Conservation (phyloP, 768 basidiomycete species). For the Boletus rubescentipes region DNA sequence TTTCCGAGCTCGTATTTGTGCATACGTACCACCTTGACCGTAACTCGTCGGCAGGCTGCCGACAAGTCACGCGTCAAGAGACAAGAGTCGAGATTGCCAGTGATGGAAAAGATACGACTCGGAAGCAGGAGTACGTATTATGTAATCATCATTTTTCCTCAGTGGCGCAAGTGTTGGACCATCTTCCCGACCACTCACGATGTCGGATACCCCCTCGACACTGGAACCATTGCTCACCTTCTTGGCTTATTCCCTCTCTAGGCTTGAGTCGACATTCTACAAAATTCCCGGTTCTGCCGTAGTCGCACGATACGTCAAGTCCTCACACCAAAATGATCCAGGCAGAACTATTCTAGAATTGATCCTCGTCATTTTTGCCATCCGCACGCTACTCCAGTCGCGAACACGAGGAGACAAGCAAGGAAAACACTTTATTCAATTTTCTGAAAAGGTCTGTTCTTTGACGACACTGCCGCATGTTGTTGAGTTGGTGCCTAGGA, state of each 20-base stretch:
- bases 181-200: conserved; percentile 21
- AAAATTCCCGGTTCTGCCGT: conserved; percentile 80
- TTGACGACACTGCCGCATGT: neutral
- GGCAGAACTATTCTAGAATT: conserved; percentile 88
- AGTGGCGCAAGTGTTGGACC: neutral
- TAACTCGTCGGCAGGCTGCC: too few species aligned
- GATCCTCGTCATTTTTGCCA: conserved; percentile 82
- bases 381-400: conserved; percentile 87
- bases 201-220: conserved; percentile 37
- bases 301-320: conserved; percentile 87
- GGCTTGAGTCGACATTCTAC: conserved; percentile 65
- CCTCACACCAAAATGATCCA: conserved; percentile 95
- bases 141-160: conserved; percentile 9
- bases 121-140: conserved; percentile 10
- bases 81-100: too few species aligned
- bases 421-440: conserved; percentile 87
- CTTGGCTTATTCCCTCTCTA: conserved; percentile 58
- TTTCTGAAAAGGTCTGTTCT: conserved; percentile 78
- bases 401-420: conserved; percentile 83
- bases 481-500: conserved; percentile 54
- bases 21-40: too few species aligned
- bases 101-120: too few species aligned
- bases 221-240: conserved; percentile 61
- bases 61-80: too few species aligned
- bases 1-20: too few species aligned